These are phyloP conservation scores for Tulasnella sp. DNA, from an alignment of 768 basidiomycete species.

Conservation along the genomic window DNA sequence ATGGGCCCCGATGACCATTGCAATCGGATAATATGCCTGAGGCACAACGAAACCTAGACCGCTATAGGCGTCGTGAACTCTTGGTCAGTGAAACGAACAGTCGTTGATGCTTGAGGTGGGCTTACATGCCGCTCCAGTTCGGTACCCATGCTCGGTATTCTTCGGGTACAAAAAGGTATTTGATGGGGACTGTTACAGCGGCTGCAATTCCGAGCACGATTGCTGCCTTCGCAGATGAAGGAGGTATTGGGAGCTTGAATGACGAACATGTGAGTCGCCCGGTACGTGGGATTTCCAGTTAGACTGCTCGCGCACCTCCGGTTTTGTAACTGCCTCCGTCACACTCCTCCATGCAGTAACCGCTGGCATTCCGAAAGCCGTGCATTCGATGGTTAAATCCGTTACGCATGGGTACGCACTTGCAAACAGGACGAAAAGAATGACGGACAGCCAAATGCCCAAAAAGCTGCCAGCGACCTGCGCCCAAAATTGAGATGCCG, in stretches of 20 bases:
- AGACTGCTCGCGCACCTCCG: slow-evolving; percentile 17
- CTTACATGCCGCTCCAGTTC: slow-evolving; percentile 36
- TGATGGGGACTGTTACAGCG: slow-evolving; percentile 27
- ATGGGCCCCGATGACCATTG: slow-evolving; percentile 37
- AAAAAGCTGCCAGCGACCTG: slow-evolving; percentile 33
- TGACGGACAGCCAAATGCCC: slow-evolving; percentile 34
- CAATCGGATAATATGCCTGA: slow-evolving; percentile 35
- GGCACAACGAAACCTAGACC: slow-evolving; percentile 39
- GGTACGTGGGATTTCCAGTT: neutral
- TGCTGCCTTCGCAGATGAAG: slow-evolving; percentile 34
- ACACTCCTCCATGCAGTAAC: slow-evolving; percentile 37
- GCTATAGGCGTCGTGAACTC: neutral
- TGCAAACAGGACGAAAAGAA: slow-evolving; percentile 37
- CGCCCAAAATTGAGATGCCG: slow-evolving; percentile 37
- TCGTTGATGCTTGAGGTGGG: neutral
- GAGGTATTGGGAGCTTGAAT: slow-evolving; percentile 35
- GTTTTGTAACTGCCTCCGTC: slow-evolving; percentile 35
- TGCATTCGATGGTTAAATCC: slow-evolving; percentile 33
- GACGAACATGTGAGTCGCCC: neutral
- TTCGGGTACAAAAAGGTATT: slow-evolving; percentile 31
- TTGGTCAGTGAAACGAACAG: neutral
- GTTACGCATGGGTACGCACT: slow-evolving; percentile 38
- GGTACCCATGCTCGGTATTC: slow-evolving; percentile 38
- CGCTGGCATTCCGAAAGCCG: slow-evolving; percentile 36
- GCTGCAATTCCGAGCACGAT: slow-evolving; percentile 34